These are phyloP conservation scores for Dichotomocladium elegans DNA, from an alignment of 371 early-diverging fungal species.

Conservation along the genomic window DNA sequence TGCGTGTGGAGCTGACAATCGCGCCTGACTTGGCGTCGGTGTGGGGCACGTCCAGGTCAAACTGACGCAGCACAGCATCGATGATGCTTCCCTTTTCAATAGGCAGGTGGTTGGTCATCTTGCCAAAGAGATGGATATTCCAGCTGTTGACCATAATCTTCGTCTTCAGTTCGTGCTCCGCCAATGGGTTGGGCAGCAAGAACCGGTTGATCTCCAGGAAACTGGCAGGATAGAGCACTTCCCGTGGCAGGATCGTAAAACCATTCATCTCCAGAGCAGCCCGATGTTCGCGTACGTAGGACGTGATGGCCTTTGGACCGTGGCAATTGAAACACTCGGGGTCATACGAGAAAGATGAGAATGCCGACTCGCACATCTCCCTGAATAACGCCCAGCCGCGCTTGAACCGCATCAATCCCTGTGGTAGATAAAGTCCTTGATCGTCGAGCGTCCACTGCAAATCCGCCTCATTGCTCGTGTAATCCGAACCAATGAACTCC, in stretches of 20 bases:
- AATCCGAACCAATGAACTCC: slow-evolving; percentile 64
- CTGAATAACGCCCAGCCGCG: slow-evolving; percentile 60
- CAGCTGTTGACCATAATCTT: slow-evolving; percentile 36
- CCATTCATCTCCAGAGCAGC: slow-evolving; percentile 43
- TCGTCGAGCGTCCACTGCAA: slow-evolving; percentile 59
- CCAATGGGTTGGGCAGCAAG: slow-evolving; percentile 35
- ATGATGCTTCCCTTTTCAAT: slow-evolving; percentile 51
- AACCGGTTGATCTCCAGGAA: slow-evolving; percentile 46
- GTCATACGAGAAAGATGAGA: slow-evolving; percentile 50
- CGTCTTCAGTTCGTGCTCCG: slow-evolving; percentile 45
- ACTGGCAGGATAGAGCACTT: slow-evolving; percentile 51
- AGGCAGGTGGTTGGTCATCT: slow-evolving; percentile 55
- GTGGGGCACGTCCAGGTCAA: slow-evolving; percentile 50
- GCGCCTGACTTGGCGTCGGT: slow-evolving; percentile 26
- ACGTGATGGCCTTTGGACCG: slow-evolving; percentile 61
- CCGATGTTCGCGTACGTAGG: slow-evolving; percentile 52
- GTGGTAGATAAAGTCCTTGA: slow-evolving; percentile 57
- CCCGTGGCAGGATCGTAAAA: slow-evolving; percentile 45
- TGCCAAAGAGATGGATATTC: slow-evolving; percentile 60
- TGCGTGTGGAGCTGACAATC: slow-evolving; percentile 28
- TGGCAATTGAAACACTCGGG: slow-evolving; percentile 64
- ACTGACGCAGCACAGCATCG: slow-evolving; percentile 45
- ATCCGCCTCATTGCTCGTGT: slow-evolving; percentile 44
- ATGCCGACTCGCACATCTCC: slow-evolving; percentile 56
- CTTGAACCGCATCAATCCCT: slow-evolving; percentile 63